Base-by-base conservation (phyloP, 768 basidiomycete genomes). In the Nidularia sp. region DNA sequence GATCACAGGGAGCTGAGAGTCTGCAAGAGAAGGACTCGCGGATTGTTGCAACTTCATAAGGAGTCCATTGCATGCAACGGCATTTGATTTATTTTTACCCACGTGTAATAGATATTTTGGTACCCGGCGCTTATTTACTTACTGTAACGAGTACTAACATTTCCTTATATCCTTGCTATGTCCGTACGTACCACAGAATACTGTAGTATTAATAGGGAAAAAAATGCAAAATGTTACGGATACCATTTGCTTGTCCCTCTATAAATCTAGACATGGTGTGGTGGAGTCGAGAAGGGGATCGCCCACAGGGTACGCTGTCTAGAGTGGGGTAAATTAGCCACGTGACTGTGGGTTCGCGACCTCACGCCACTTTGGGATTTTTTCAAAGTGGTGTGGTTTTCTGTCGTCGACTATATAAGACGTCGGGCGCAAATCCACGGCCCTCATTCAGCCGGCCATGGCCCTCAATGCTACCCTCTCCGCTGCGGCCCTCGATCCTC, bases 391-490 rank as follows among this genome's bases (percentile, higher is more conserved):
- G 50, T 51, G 45, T 46, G 50, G 50, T 51, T 51, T 51, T 51
- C 45, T 45, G 7, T 29, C 13, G 13, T 7, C 8, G 36, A 39
- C 36, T 39, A 39, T n/a, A 8, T 39, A 39, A 39, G 36, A 7
- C 36, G 7, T 39, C 45, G 44, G 34, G 8, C 36, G n/a, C 36
- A 39, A 39, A n/a, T 39, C 36, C 36, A 39, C 36, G n/a, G 36
- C 36, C 36, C 8, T 8, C 36, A 39, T 39, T n/a, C 36, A n/a
- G 36, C 15, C 18, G 34, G 6, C 29, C 61, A 80, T 81, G 79
- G 62, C 69, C 25, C 72, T 75, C 55, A 77, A 81, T 60, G 64
- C 65, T 34, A 77, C 74, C 7, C 55, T 60, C 34, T 55, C 56
- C n/a, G 56, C 63, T 33, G 49, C 58, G 22, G 57, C 67, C 15